Percentiles rank a stretch among this genome's conserved stretches.
Conservation (phyloP, 2,329 filamentous ascomycete genomes). For the Trichophyton benhamiae region DNA sequence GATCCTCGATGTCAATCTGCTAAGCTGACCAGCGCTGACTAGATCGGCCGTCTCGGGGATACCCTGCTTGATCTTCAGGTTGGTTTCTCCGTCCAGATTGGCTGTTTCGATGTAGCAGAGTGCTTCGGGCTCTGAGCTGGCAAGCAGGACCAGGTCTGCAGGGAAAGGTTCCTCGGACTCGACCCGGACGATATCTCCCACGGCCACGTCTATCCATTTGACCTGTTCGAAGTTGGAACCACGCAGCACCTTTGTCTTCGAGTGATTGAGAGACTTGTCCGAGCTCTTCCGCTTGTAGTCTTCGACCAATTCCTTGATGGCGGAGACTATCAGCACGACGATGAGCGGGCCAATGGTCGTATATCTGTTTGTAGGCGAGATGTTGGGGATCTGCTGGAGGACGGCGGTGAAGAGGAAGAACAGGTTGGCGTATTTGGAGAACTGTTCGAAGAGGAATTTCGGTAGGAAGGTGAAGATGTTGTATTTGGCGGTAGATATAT, state of each 20-base stretch:
- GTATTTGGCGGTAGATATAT: conserved; percentile 96
- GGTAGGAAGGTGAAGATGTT: conserved; percentile 85
- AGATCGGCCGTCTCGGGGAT: conserved; percentile 82
- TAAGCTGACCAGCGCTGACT: conserved; percentile 76
- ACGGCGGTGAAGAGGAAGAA: conserved; percentile 98
- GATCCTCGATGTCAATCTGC: conserved; percentile 71
- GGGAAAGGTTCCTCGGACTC: conserved; percentile 93
- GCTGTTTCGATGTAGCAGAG: conserved; percentile 98
- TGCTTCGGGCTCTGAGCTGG: conserved; percentile 92
- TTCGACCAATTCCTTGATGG: conserved; percentile 85
- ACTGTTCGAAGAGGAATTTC: conserved; percentile 96
- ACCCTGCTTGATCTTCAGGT: conserved; percentile 96
- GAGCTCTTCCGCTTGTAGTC: conserved; percentile 82
- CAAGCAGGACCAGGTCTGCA: conserved; percentile 80
- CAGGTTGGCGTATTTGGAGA: conserved; percentile 97
- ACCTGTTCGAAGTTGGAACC: conserved; percentile 75
- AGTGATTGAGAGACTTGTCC: conserved; percentile 77
- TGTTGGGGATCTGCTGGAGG: conserved; percentile 85
- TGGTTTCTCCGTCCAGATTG: conserved; percentile 94
- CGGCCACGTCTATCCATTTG: conserved; percentile 85
- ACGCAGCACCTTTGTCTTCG: conserved; percentile 68
- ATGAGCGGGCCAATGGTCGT: conserved; percentile 92
- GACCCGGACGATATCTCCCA: conserved; percentile 85
- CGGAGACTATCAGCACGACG: conserved; percentile 86
- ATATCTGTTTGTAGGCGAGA: conserved; percentile 89